Percentiles rank a stretch among this genome's conserved stretches.
phyloP scores from a whole-genome alignment of 768 basidiomycete species.

The Udeniomyces megalosporus region DNA sequence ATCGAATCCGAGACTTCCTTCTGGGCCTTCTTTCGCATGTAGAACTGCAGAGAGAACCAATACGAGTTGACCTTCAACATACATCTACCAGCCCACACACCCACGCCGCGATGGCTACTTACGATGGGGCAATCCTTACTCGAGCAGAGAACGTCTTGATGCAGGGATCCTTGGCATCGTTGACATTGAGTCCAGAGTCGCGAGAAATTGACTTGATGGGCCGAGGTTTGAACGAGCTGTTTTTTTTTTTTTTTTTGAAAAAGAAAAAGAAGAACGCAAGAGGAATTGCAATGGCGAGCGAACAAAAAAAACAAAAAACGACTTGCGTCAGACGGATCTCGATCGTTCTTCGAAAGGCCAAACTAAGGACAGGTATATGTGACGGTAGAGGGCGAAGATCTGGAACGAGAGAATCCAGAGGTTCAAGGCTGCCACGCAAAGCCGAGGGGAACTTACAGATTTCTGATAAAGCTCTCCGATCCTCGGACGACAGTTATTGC shows the following conservation, averaged over 20 bases:
- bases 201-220: constrained; percentile 76
- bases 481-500: constrained; percentile 74
- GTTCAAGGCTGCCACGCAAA: too few relatives aligned
- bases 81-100: too few relatives aligned
- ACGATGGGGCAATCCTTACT: constrained; percentile 89
- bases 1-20: constrained; percentile 88
- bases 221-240: constrained; percentile 46
- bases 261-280: background rate
- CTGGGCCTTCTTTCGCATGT: constrained; percentile 95
- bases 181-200: constrained; percentile 98
- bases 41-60: constrained; percentile 49
- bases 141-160: constrained; percentile 95
- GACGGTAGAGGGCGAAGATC: too few relatives aligned
- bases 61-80: too few relatives aligned
- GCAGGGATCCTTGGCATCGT: constrained; percentile 92
- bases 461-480: constrained; percentile 86
- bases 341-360: too few relatives aligned
- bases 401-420: too few relatives aligned
- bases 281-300: too few relatives aligned
- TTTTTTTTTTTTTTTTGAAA: too few relatives aligned
- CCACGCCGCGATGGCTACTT: too few relatives aligned
- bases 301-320: too few relatives aligned
- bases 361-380: too few relatives aligned
- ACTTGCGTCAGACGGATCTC: too few relatives aligned
- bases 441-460: constrained; percentile 39